phyloP scores from a whole-genome alignment of 2,329 filamentous ascomycete genomes.

The Ceratocystis albifundus region DNA sequence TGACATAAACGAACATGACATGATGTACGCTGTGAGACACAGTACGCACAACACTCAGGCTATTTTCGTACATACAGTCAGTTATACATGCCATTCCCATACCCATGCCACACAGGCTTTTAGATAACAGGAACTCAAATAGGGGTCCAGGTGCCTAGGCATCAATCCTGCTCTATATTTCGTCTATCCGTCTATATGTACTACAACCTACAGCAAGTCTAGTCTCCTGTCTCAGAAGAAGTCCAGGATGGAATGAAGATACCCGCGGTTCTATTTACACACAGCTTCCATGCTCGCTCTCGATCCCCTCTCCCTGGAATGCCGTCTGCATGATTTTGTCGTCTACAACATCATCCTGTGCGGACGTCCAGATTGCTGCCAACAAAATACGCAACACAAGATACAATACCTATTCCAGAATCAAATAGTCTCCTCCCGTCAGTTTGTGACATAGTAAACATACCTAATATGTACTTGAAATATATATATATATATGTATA shows the following conservation, averaged over 20 bases:
- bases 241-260: background rate
- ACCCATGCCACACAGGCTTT: too few relatives aligned
- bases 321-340: conserved; percentile 5
- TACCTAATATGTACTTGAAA: background rate
- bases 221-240: background rate
- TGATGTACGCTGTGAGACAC: background rate
- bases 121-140: too few relatives aligned
- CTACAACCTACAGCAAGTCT: too few relatives aligned
- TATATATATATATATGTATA: background rate
- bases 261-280: background rate
- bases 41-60: too few relatives aligned
- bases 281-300: background rate
- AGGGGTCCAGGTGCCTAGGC: too few relatives aligned
- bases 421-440: too few relatives aligned
- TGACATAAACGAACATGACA: conserved; percentile 1
- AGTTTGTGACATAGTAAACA: too few relatives aligned
- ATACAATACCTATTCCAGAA: background rate
- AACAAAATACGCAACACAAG: background rate
- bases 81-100: too few relatives aligned
- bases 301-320: background rate
- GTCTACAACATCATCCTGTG: background rate
- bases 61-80: too few relatives aligned
- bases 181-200: too few relatives aligned
- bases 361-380: background rate
- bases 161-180: too few relatives aligned